phyloP scores from a whole-genome alignment of 1,284 basidiomycete genomes.

The Malassezia yamatoensis region DNA sequence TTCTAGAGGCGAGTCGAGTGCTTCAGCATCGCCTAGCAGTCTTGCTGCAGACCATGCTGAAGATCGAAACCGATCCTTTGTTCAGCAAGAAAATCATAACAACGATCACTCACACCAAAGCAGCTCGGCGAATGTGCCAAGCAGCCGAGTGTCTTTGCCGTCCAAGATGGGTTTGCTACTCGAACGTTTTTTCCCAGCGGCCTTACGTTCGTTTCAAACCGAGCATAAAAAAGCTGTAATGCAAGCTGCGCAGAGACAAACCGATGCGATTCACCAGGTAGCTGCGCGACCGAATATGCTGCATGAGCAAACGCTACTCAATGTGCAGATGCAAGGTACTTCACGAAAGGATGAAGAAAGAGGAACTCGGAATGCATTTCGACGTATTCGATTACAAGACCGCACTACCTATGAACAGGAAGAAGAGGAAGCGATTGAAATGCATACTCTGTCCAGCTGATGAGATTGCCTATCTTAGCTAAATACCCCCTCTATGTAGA shows the following conservation, averaged over 20 bases:
- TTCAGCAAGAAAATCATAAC: too few relatives aligned
- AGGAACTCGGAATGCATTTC: not conserved
- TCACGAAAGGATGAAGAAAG: not conserved
- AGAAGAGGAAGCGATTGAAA: not conserved
- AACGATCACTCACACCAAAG: too few relatives aligned
- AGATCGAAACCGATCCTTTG: too few relatives aligned
- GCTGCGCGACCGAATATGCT: not conserved
- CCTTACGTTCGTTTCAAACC: not conserved
- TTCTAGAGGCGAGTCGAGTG: too few relatives aligned
- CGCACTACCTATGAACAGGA: not conserved
- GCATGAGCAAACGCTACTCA: not conserved
- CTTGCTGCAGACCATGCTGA: too few relatives aligned
- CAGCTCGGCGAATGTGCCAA: too few relatives aligned
- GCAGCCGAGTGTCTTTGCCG: too few relatives aligned
- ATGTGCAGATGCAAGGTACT: not conserved
- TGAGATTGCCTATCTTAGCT: too few relatives aligned
- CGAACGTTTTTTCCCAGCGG: not conserved
- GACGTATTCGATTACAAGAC: conserved; percentile 4
- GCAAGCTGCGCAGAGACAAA: not conserved
- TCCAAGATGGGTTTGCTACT: too few relatives aligned
- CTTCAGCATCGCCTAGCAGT: too few relatives aligned
- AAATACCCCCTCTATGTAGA: conserved; percentile 2
- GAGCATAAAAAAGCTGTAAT: not conserved
- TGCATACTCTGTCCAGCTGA: conserved; percentile 2
- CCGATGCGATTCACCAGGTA: not conserved